Base-by-base conservation (phyloP, 1,284 basidiomycete genomes). In the Trichosporon inkin region DNA sequence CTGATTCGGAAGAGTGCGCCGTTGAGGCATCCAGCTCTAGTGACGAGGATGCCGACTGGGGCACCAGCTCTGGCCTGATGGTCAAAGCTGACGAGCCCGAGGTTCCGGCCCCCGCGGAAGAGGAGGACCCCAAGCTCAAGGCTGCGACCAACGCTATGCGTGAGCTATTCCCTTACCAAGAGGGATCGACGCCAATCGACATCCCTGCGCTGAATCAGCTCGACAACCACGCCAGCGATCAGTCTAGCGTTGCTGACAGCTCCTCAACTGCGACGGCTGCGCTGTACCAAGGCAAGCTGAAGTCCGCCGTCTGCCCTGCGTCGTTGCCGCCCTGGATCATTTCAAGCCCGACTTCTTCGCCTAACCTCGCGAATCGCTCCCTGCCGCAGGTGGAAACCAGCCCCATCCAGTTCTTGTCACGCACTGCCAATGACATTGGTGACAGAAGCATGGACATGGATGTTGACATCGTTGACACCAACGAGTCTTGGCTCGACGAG, bases 61-160 rank as follows among this genome's bases (percentile, higher is more conserved):
- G 72, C 10, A 66, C 64, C 34, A 58, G 58, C 32, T 70, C 67
- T 7, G 70, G 71, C 7, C 60, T 73, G 17, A 52, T 74, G 41
- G 62, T 74, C 55, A 63, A 68, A 49, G 68, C 64, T 6, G 68
- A 68, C 14, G 68, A 69, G 14, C 62, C 60, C 47, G 66, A 69
- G 16, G 20, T 61, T 10, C 54, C 63, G 37, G 53, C 63, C 20
- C 20, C 54, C 1, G 54, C 62, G 4, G 62, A 62, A 24, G 67
- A 71, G 35, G 69, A 71, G 20, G 72, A 76, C 57, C 61, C 67
- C 14, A 71, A 73, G 53, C 59, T 76, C 19, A 68, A 68, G 40
- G 74, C 72, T 34, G 72, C 73, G 7, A 76, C 74, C 8, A 71
- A 72, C 53, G 74, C 74, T 37, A 64, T 76, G 55, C 58, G 71